Conservation (phyloP, 805 yeast species). For the Ogataea salicorniae region DNA sequence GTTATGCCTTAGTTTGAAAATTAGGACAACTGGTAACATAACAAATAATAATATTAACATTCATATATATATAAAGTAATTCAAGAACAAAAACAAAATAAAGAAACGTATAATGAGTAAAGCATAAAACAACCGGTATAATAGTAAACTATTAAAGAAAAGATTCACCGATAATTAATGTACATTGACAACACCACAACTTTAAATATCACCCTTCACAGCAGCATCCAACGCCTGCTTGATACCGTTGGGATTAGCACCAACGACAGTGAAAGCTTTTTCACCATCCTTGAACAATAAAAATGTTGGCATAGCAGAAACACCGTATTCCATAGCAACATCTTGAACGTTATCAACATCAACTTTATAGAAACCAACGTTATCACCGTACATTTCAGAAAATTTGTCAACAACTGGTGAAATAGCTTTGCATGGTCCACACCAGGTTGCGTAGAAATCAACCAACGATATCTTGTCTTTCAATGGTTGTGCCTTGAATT, state of each 20-base stretch:
- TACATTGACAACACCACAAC: neutral
- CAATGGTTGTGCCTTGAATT: slow-evolving; percentile 32
- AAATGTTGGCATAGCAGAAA: slow-evolving; percentile 77
- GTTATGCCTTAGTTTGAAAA: no score
- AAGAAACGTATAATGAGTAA: no score
- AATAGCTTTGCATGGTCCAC: slow-evolving; percentile 75
- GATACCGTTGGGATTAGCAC: slow-evolving; percentile 49
- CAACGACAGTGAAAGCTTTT: slow-evolving; percentile 52
- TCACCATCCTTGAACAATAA: slow-evolving; percentile 57
- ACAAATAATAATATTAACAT: no score
- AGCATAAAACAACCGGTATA: no score
- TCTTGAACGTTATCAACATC: slow-evolving; percentile 64
- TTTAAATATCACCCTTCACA: slow-evolving; percentile 10
- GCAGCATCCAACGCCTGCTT: slow-evolving; percentile 27
- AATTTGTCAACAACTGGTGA: slow-evolving; percentile 48
- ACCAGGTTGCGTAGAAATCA: slow-evolving; percentile 71
- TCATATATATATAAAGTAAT: no score
- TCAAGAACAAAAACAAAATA: no score
- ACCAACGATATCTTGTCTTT: slow-evolving; percentile 43
- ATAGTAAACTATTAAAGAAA: neutral
- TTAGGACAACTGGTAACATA: no score
- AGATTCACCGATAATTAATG: neutral
- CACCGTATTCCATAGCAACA: slow-evolving; percentile 54
- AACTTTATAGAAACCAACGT: slow-evolving; percentile 59
- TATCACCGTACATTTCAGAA: slow-evolving; percentile 36